Evolutionary conservation across 2,329 filamentous ascomycete species (phyloP).

Genomic region (Pleoardoris graminearum): DNA sequence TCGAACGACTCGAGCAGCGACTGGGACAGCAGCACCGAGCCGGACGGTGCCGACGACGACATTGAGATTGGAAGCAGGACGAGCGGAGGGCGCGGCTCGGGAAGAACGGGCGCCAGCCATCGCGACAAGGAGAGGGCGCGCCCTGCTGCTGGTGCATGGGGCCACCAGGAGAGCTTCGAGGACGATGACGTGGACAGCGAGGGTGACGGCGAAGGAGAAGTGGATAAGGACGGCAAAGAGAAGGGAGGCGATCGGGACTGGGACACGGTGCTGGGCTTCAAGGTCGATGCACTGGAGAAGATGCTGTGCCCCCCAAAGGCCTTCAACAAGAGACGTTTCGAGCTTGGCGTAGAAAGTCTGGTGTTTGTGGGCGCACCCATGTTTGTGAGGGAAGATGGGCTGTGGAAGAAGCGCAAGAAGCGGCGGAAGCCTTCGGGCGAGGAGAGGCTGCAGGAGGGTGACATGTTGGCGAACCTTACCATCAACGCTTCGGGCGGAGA

Average conservation of each 20-base stretch:
- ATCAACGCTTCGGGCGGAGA: conserved; percentile 23
- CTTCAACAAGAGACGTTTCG: conserved; percentile 47
- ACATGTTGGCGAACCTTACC: conserved; percentile 24
- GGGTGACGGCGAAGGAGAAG: conserved; percentile 16
- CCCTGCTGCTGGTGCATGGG: conserved; percentile 34
- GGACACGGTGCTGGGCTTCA: conserved; percentile 46
- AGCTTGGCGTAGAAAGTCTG: conserved; percentile 46
- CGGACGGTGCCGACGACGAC: conserved; percentile 39
- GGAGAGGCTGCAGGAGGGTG: conserved; percentile 26
- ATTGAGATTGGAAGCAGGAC: conserved; percentile 41
- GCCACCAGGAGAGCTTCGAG: conserved; percentile 41
- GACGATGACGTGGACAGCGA: conserved; percentile 39
- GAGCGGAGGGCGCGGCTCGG: conserved; percentile 38
- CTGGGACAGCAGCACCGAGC: conserved; percentile 44
- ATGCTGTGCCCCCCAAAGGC: conserved; percentile 43
- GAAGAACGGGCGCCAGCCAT: conserved; percentile 30
- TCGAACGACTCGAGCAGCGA: conserved; percentile 41
- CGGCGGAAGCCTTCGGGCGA: conserved; percentile 32
- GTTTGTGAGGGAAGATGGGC: conserved; percentile 47
- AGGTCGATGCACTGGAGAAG: conserved; percentile 46
- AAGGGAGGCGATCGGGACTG: conserved; percentile 42
- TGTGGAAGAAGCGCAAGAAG: conserved; percentile 46
- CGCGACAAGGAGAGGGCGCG: conserved; percentile 31
- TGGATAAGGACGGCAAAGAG: conserved; percentile 14
- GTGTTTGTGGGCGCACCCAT: conserved; percentile 48